Evolutionary conservation across 2,329 filamentous ascomycete genomes (phyloP), one percentile per base, ranked within the genome.

Genomic region (Kalmusia sp.): DNA sequence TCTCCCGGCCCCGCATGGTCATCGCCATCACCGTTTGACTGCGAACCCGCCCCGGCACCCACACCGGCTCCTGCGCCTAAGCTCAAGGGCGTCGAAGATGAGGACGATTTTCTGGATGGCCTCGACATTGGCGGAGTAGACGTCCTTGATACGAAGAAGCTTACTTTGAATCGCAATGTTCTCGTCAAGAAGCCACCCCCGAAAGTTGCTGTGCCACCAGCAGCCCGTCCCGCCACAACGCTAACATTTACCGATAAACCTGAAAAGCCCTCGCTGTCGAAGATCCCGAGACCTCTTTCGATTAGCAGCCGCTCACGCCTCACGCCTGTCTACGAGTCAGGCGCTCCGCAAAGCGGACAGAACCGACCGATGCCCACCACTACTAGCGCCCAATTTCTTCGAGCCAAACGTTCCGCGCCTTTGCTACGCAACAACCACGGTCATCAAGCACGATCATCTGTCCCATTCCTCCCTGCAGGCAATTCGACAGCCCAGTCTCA

Each of bases 311-410:
- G 77, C 48, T 73, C 75, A 7, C 88, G 89, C 15, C 82, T 98
- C n/a, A 93, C 96, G 69, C 92, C 93, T 19, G 92, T 98, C 5
- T 96, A 92, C 33, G 93, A 98, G 76, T 92, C 87, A 60, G 92
- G 92, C 45, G 91, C 87, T 3, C 86, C 59, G 85, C 86, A 75
- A 77, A 89, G 60, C 78, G 85, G 50, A 82, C 86, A 49, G 81
- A 88, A 17, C 82, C 84, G 54, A 25, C 74, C 75, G 46, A 81
- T 85, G 57, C 77, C 79, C 11, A 82, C 80, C 14, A 81, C 81
- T 2, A 81, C 81, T 11, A 80, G 77, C 62, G 76, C 82, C 34
- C 82, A 85, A 56, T 73, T 84, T 30, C 73, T 88, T 28, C 83
- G 80, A 54, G 76, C 81, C 15, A 88, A 88, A 72, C 79, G 85